Evolutionary conservation across 1,284 basidiomycete species (phyloP).

Genomic region (Hemileia vastatrix): DNA sequence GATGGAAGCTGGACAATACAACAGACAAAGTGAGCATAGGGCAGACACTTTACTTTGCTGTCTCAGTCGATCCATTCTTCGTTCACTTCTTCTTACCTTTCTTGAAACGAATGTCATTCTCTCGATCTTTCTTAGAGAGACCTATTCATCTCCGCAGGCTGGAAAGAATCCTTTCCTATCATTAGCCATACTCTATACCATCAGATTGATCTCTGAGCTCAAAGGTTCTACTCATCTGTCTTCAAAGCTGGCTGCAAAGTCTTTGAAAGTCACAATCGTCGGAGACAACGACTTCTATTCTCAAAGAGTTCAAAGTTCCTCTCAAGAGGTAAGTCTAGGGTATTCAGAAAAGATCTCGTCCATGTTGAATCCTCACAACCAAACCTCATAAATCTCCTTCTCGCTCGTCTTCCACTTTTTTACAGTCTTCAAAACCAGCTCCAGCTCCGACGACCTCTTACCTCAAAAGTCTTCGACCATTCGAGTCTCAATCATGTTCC

Average conservation of each 20-base stretch:
- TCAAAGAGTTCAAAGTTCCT: conserved; percentile 60
- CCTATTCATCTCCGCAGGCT: conserved; percentile 22
- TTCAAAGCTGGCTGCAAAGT: conserved; percentile 39
- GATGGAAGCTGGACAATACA: conserved; percentile 6
- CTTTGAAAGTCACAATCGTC: conserved; percentile 65
- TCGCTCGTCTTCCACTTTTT: too few relatives aligned
- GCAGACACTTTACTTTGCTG: too few relatives aligned
- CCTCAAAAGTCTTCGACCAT: conserved; percentile 59
- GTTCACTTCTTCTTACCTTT: conserved; percentile 4
- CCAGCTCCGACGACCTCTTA: conserved; percentile 50
- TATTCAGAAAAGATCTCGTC: conserved; percentile 2
- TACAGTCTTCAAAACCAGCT: too few relatives aligned
- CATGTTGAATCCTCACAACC: background rate
- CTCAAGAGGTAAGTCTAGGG: conserved; percentile 10
- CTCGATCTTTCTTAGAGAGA: background rate
- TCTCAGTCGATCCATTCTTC: background rate
- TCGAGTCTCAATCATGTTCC: conserved; percentile 59
- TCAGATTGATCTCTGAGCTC: conserved; percentile 60
- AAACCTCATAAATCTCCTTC: conserved; percentile 56
- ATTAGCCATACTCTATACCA: conserved; percentile 66
- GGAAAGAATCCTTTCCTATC: conserved; percentile 80
- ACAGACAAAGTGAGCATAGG: conserved; percentile 27
- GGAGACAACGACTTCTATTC: conserved; percentile 99
- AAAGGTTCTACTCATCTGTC: conserved; percentile 28
- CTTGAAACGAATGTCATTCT: conserved; percentile 22